Base-by-base conservation (phyloP, 345 rosid genomes). In the Viola odorata region DNA sequence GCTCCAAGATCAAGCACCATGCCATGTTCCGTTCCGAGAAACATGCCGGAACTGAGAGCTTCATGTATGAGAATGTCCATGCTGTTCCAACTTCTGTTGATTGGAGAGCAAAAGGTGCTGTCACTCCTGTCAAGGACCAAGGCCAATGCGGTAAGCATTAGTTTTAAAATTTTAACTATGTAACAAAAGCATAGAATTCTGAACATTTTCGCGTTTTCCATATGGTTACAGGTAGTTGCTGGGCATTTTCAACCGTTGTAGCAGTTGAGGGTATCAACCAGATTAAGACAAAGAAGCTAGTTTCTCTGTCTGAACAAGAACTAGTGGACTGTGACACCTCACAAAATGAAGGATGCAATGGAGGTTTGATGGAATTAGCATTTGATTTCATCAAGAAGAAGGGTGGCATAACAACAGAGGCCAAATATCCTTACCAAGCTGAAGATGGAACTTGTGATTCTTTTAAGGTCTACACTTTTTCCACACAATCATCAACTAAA, bases 31-130 rank as follows among this genome's bases (percentile, higher is more conserved):
- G 60, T 4, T 88, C 85, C 4, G 66, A 52, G 0, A 63, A 49
- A 23, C 50, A 63, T 0, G 32, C 32, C 32, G 84, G 78, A 7
- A 73, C 69, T 3, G 75, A 77, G 2, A 80, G 65, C 67, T 92
- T 92, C 75, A 81, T 74, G 88, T 83, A 89, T 61, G 80, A 64
- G 64, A 73, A 81, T 5, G 84, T 79, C 6, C 37, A 48, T 8
- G 2, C 37, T 0, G 76, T 83, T 38, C 91, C 87, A 0, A 40
- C 77, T 0, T 72, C 91, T 0, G 79, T 91, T 55, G 92, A 91
- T 74, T 89, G 96, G 96, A 78, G 98, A 70, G 64, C 73, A 65
- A 84, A 80, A 47, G 98, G 96, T 3, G 91, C 91, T 3, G 95
- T 91, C 63, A 77, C 85, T 15, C 53, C 61, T 16, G 85, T 89